Base-by-base conservation (phyloP, 495 filamentous ascomycete species). In the Glutinoglossum americanum region DNA sequence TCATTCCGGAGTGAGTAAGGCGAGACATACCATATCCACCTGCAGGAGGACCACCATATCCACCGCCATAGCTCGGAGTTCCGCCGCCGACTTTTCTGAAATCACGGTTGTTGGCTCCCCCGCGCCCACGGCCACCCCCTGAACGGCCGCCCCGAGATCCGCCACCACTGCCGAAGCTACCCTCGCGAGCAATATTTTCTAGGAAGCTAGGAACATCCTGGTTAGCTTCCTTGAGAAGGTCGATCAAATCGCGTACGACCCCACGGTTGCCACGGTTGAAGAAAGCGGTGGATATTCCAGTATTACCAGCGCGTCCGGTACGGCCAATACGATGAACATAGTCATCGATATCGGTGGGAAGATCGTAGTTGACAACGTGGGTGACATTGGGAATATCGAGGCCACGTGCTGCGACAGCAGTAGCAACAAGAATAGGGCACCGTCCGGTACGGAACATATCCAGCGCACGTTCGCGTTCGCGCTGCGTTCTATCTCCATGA, bases 261-360 rank as follows among this genome's bases (percentile, higher is more conserved):
- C 89, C 92, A 62, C 92, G 86, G 79, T 98, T 98, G 64, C 89
- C 89, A 66, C 92, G 92, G 80, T 98, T 98, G 81, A 96, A 97
- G 79, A 98, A 98, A 51, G 93, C 90, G 58, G 92, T 98, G 9
- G 92, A 86, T 59, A 95, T 85, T 82, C 92, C 92, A 61, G 90
- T 96, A 75, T 98, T 98, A 68, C 92, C 92, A 59, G 93, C 93
- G 85, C 92, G 92, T 65, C 93, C 92, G 59, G 92, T 98, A 89
- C 92, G 93, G 81, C 92, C 92, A 68, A 97, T 98, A 70, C 92
- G 87, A 73, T 98, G 92, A 59, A 98, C 93, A 64, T 98, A 98
- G 74, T 98, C 92, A 65, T 98, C 92, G 64, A 98, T 95, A 67
- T 98, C 93, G 54, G 89, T 97, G 58, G 93, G 93, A 30, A 98